Conservation (phyloP, 2,329 filamentous ascomycete genomes). For the Sporothrix variecibatus region DNA sequence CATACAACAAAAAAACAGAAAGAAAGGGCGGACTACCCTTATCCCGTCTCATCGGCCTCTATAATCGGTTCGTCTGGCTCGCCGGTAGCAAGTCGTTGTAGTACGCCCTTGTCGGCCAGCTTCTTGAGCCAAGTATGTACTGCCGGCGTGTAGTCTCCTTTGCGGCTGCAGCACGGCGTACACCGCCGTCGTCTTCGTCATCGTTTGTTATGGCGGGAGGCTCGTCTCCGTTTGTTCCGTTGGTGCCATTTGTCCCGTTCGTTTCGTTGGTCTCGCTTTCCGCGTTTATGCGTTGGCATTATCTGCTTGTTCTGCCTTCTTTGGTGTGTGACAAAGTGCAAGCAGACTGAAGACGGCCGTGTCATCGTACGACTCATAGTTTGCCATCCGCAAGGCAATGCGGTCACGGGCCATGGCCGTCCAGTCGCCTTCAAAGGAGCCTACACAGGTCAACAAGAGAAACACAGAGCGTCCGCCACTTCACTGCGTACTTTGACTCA, state of each 20-base stretch:
- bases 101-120: conserved; percentile 65
- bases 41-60: not conserved
- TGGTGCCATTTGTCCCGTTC: not conserved
- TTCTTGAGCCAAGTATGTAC: conserved; percentile 69
- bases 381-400: conserved; percentile 65
- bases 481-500: conserved; percentile 29
- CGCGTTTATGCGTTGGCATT: not conserved
- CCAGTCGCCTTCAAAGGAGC: conserved; percentile 57
- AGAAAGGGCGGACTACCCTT: not conserved
- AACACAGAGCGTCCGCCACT: too few species aligned
- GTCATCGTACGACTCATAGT: conserved; percentile 26
- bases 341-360: conserved; percentile 59
- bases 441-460: not conserved
- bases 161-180: conserved; percentile 56
- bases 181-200: conserved; percentile 47
- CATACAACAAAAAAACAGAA: not conserved
- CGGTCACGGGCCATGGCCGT: conserved; percentile 62
- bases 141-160: conserved; percentile 69
- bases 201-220: conserved; percentile 41
- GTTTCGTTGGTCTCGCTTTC: not conserved
- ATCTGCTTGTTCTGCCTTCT: not conserved
- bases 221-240: too few species aligned
- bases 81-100: conserved; percentile 46
- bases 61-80: conserved; percentile 15
- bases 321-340: conserved; percentile 69